These are phyloP conservation scores for Macrophomina pseudophaseolina DNA, from an alignment of 2,329 filamentous ascomycete species.

Conservation along the genomic window DNA sequence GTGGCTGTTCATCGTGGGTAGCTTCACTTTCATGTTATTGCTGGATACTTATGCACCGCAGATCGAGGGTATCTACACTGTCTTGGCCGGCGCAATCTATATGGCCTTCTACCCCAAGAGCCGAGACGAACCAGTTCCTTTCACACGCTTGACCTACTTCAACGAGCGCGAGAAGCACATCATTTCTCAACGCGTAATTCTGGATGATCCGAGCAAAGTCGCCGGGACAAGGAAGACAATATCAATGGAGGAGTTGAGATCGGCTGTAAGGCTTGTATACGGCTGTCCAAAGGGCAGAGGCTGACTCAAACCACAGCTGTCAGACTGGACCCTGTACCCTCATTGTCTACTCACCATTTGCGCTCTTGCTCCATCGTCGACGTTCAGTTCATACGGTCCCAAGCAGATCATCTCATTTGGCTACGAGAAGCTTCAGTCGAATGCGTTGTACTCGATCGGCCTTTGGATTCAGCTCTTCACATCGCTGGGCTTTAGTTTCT, in stretches of 20 bases:
- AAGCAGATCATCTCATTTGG: conserved; percentile 38
- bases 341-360: conserved; percentile 41
- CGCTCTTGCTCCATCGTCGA: conserved; percentile 39
- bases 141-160: conserved; percentile 33
- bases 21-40: conserved; percentile 32
- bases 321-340: conserved; percentile 40
- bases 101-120: conserved; percentile 38
- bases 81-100: conserved; percentile 41
- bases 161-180: conserved; percentile 38
- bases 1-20: conserved; percentile 47
- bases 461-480: conserved; percentile 36
- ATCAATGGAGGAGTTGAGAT: conserved; percentile 38
- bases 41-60: conserved; percentile 30
- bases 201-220: conserved; percentile 39
- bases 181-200: conserved; percentile 34
- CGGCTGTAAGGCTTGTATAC: conserved; percentile 28
- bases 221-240: conserved; percentile 37
- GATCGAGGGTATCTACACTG: conserved; percentile 40
- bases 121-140: conserved; percentile 36
- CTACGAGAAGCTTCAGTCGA: conserved; percentile 36
- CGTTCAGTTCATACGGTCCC: conserved; percentile 40
- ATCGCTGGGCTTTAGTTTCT: conserved; percentile 27
- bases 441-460: conserved; percentile 40
- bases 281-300: no score
- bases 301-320: conserved; percentile 1